These are phyloP conservation scores for Puccinia hordei DNA, from an alignment of 1,284 basidiomycete species.

Conservation along the genomic window DNA sequence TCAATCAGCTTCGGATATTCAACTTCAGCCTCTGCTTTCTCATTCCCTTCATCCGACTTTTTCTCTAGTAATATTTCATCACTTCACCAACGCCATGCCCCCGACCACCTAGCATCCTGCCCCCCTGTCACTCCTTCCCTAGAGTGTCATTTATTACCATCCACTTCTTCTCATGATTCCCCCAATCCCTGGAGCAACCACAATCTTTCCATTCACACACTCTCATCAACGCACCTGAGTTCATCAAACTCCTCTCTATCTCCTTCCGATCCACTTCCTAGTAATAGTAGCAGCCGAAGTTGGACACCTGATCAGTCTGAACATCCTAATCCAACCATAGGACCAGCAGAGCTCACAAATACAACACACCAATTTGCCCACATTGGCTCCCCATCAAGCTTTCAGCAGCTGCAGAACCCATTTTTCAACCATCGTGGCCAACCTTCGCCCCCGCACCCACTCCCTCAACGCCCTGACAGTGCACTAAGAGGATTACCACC, in stretches of 20 bases:
- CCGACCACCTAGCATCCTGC: constrained; percentile 2
- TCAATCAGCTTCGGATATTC: constrained; percentile 30
- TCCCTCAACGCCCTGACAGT: neutral
- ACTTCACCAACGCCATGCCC: neutral
- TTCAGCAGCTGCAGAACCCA: neutral
- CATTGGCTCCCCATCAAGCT: constrained; percentile 18
- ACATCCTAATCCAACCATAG: neutral
- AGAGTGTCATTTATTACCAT: constrained; percentile 14
- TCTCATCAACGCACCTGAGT: constrained; percentile 1
- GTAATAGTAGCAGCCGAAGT: constrained; percentile 34
- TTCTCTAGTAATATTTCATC: constrained; percentile 3
- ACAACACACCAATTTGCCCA: neutral
- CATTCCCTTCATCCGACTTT: constrained; percentile 14
- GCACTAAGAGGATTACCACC: neutral
- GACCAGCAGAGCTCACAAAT: neutral
- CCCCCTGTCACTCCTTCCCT: neutral
- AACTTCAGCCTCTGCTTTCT: constrained; percentile 6
- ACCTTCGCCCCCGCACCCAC: neutral
- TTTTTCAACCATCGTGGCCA: neutral
- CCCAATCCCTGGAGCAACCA: constrained; percentile 8
- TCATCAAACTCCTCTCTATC: constrained; percentile 30
- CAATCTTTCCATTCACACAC: neutral
- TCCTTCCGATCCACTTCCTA: constrained; percentile 16
- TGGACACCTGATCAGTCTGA: constrained; percentile 40
- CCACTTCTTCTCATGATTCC: constrained; percentile 13